These are phyloP conservation scores for Oryza officinalis DNA, from an alignment of 176 grass and related monocot species.

Conservation along the genomic window DNA sequence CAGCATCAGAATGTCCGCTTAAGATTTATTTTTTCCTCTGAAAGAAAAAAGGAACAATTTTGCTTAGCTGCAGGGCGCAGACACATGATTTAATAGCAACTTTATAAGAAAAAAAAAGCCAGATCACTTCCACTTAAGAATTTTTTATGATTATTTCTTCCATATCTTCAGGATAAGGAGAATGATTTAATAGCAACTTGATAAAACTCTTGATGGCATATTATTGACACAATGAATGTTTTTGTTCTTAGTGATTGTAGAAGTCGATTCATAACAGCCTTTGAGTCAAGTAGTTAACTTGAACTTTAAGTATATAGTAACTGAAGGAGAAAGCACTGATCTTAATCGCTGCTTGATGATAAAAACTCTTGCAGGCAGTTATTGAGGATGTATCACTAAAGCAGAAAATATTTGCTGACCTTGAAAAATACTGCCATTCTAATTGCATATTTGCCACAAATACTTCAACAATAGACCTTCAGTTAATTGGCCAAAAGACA, in stretches of 20 bases:
- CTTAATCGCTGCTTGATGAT: not conserved
- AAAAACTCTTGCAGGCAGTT: conserved; percentile 59
- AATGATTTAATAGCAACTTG: not conserved
- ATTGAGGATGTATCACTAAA: conserved; percentile 71
- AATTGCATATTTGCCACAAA: conserved; percentile 80
- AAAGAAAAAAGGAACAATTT: not conserved
- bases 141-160: not conserved
- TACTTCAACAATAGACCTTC: conserved; percentile 86
- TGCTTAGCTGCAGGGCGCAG: not conserved
- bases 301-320: conserved; percentile 10
- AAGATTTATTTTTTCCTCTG: not conserved
- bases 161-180: not conserved
- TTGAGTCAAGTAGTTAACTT: conserved; percentile 13
- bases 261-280: not conserved
- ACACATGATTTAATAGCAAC: not conserved
- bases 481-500: conserved; percentile 77
- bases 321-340: conserved; percentile 16
- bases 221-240: conserved; percentile 44
- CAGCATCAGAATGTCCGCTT: not conserved
- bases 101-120: not conserved
- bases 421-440: conserved; percentile 69
- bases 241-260: conserved; percentile 27
- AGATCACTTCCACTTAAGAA: not conserved
- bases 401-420: conserved; percentile 83
- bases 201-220: conserved; percentile 25